Conservation (phyloP, 768 basidiomycete genomes). For the Cyclocybe aegerita region DNA sequence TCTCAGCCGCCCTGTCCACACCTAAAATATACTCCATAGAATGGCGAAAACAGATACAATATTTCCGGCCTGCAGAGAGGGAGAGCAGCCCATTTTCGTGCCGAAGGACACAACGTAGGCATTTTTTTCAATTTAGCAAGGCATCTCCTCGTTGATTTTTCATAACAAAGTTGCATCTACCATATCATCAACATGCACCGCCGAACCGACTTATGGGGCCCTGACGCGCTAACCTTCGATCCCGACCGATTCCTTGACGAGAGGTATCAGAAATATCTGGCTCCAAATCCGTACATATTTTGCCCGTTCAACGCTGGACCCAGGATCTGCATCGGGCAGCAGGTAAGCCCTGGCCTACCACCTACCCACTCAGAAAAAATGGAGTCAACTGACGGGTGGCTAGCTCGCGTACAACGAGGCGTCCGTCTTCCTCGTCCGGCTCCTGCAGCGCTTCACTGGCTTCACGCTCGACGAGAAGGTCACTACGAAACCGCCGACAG, state of each 20-base stretch:
- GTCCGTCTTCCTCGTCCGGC: slow-evolving; percentile 52
- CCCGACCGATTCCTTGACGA: slow-evolving; percentile 67
- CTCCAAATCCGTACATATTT: slow-evolving; percentile 66
- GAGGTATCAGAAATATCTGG: slow-evolving; percentile 50
- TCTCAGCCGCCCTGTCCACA: not conserved
- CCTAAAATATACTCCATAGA: no score
- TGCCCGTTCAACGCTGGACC: slow-evolving; percentile 70
- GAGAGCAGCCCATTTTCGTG: slow-evolving; percentile 47
- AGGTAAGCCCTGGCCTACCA: slow-evolving; percentile 13
- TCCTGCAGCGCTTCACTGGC: slow-evolving; percentile 47
- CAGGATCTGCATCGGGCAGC: slow-evolving; percentile 55
- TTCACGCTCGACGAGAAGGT: slow-evolving; percentile 38
- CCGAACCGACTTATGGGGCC: slow-evolving; percentile 55
- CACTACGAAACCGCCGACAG: slow-evolving; percentile 28
- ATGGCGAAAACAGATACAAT: slow-evolving; percentile 20
- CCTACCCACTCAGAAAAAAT: not conserved
- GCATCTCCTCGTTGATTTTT: no score
- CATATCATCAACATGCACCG: slow-evolving; percentile 38
- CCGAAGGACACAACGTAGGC: slow-evolving; percentile 44
- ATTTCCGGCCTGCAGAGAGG: slow-evolving; percentile 41
- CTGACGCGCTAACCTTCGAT: slow-evolving; percentile 60
- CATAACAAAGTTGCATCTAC: slow-evolving; percentile 23
- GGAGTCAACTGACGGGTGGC: no score
- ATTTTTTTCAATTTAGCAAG: not conserved
- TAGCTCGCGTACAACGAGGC: slow-evolving; percentile 68